Evolutionary conservation across 495 filamentous ascomycete species (phyloP).

Genomic region (Hypoxylon trugodes): DNA sequence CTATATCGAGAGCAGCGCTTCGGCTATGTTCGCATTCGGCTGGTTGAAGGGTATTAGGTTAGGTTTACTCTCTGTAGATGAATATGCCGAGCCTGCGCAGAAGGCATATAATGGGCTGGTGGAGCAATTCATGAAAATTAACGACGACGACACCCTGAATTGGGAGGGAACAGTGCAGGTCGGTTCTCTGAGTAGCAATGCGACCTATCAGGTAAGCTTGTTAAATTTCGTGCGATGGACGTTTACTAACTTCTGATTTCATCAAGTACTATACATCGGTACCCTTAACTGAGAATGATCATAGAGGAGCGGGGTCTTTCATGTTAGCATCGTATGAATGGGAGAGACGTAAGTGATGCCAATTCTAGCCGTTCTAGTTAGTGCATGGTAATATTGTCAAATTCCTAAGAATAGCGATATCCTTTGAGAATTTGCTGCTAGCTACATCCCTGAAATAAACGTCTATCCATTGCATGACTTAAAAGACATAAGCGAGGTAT

Average conservation of each 20-base stretch:
- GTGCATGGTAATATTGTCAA: no score
- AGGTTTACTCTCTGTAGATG: constrained; percentile 47
- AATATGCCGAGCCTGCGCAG: constrained; percentile 45
- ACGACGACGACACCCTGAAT: constrained; percentile 54
- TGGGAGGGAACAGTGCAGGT: constrained; percentile 65
- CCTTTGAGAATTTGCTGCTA: no score
- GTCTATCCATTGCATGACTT: no score
- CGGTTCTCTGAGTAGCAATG: constrained; percentile 61
- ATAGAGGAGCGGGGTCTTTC: constrained; percentile 58
- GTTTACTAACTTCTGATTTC: constrained; percentile 51
- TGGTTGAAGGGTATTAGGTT: constrained; percentile 61
- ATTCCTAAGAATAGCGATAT: no score
- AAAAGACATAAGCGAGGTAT: no score
- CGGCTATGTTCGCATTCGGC: constrained; percentile 67
- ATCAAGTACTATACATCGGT: constrained; percentile 60
- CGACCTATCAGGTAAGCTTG: constrained; percentile 52
- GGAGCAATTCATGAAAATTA: constrained; percentile 52
- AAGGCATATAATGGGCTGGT: constrained; percentile 55
- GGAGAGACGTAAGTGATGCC: constrained; percentile 42
- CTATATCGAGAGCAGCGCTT: constrained; percentile 68
- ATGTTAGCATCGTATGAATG: constrained; percentile 59
- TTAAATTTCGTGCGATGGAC: neutral
- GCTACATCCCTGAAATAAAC: no score
- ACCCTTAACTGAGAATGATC: constrained; percentile 55
- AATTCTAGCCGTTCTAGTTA: no score